Evolutionary conservation across 2,329 filamentous ascomycete species (phyloP), one percentile per base, ranked within the genome.

Genomic region (Trichoderma oligosporum): DNA sequence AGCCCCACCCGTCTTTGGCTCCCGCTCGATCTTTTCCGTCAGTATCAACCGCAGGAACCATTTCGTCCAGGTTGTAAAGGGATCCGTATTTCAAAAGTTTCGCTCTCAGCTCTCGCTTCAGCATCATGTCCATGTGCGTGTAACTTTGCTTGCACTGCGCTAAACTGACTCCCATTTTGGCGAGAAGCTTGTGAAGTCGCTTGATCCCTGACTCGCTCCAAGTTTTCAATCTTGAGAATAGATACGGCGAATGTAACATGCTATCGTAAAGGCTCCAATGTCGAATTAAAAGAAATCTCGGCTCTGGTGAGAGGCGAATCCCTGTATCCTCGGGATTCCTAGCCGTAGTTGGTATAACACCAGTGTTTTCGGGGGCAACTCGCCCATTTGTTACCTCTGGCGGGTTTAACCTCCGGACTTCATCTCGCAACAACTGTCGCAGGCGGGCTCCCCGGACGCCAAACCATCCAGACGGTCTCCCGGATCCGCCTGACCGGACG

Each of bases 191-290:
- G 72, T 97, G 90, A 18, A 99, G 78, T 51, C 93, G 84, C 70
- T 95, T 96, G 53, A 89, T 82, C 3, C 94, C 94, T 49, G 82
- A 83, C 61, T 97, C 94, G 60, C 87, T 95, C 93, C 94, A 99
- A 45, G 96, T 91, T 72, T 95, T 93, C 44, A 99, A 80, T 29
- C 91, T 84, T 3, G 93, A 90, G 59, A 95, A 93, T 4, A 99
- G 82, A 67, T 97, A 97, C 0, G 93, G 92, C 0, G 92, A 97
- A 71, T 99, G 94, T 11, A 97, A 81, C 94, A 99, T 97, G 70
- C 91, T 96, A 68, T 99, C 94, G 71, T 97, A 97, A 12, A 99
- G 78, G 64, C 91, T 96, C 94, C 94, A 99, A 70, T 99, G 94
- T 31, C 94, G 82, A 53, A 97, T 89, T 0, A 99, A 82, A 24